Evolutionary conservation across 371 early-diverging fungal species (phyloP).

Genomic region (Mortierella sp.): DNA sequence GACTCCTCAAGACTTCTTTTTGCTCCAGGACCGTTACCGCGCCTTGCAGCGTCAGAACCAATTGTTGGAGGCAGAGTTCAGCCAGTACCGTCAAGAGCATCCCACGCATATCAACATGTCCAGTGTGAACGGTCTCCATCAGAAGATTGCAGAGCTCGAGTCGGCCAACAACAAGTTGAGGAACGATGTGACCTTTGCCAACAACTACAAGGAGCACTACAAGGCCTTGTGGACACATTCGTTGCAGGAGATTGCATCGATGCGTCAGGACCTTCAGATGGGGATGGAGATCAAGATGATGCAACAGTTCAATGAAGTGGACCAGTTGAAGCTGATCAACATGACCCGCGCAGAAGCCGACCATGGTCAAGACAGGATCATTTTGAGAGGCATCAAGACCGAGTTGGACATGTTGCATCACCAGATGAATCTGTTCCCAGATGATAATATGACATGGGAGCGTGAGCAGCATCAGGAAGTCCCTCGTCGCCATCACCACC

Average conservation of each 20-base stretch:
- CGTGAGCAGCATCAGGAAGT: conserved; percentile 19
- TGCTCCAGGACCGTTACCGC: conserved; percentile 50
- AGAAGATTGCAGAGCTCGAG: conserved; percentile 47
- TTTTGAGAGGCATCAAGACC: conserved; percentile 43
- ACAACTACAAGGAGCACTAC: conserved; percentile 55
- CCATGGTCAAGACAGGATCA: conserved; percentile 44
- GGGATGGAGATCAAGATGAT: conserved; percentile 57
- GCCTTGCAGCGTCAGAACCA: conserved; percentile 51
- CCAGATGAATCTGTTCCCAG: conserved; percentile 40
- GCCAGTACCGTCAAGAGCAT: conserved; percentile 51
- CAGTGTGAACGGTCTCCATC: conserved; percentile 34
- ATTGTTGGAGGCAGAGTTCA: conserved; percentile 51
- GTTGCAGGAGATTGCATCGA: conserved; percentile 49
- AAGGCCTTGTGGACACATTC: conserved; percentile 52
- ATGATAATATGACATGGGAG: conserved; percentile 52
- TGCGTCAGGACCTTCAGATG: conserved; percentile 53
- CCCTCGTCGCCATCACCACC: conserved; percentile 11
- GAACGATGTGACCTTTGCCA: conserved; percentile 52
- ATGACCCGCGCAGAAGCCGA: conserved; percentile 46
- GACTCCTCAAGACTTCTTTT: conserved; percentile 41
- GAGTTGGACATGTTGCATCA: conserved; percentile 51
- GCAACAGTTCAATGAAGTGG: conserved; percentile 49
- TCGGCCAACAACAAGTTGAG: conserved; percentile 39
- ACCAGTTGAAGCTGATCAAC: conserved; percentile 48
- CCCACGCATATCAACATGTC: conserved; percentile 40